A percentile compares a stretch with the other conserved stretches of the same genome.
phyloP scores from a whole-genome alignment of 176 grass and related monocot genomes.

The Saccharum officinarum region DNA sequence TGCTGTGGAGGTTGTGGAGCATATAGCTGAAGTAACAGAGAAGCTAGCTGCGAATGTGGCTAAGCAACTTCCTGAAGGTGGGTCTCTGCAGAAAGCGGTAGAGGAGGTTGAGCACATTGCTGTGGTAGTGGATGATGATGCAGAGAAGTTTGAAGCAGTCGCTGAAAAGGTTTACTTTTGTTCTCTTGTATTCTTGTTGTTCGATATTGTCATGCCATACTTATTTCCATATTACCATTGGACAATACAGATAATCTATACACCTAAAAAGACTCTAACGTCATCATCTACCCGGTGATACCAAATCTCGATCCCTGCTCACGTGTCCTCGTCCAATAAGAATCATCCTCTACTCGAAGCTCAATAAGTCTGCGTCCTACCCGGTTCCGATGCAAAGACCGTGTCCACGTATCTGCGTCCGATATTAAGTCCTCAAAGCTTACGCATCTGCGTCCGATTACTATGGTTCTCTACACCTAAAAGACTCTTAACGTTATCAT shows the following conservation, averaged over 20 bases:
- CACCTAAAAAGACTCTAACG: too few species aligned
- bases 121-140: constrained; percentile 61
- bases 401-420: too few species aligned
- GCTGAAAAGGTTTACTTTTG: constrained; percentile 51
- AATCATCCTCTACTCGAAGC: too few species aligned
- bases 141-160: constrained; percentile 61
- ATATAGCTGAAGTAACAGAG: constrained; percentile 60
- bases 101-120: constrained; percentile 60
- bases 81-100: constrained; percentile 41
- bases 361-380: too few species aligned
- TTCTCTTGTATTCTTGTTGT: background rate
- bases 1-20: constrained; percentile 50
- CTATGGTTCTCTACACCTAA: too few species aligned
- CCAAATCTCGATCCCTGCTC: too few species aligned
- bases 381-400: too few species aligned
- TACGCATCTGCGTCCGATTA: too few species aligned
- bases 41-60: constrained; percentile 59
- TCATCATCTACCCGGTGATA: too few species aligned
- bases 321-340: too few species aligned
- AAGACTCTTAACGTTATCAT: too few species aligned
- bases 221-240: background rate
- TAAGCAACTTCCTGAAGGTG: constrained; percentile 45
- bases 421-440: too few species aligned
- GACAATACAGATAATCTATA: background rate
- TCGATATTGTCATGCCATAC: background rate